phyloP scores from a whole-genome alignment of 495 filamentous ascomycete genomes.

The Articulospora tetracladia region DNA sequence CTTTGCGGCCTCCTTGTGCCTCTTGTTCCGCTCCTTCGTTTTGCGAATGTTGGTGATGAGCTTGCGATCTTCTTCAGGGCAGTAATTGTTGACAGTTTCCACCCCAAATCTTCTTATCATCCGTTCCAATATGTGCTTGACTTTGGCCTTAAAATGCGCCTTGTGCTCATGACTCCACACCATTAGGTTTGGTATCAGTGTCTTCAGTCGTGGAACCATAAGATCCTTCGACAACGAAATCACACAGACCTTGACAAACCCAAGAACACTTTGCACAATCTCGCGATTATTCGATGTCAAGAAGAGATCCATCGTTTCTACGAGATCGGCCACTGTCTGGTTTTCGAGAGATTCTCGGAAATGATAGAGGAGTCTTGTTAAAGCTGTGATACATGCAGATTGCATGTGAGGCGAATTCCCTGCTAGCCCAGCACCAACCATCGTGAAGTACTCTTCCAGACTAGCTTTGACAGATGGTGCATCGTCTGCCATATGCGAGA shows the following conservation, averaged over 20 bases:
- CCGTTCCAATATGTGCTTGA: slow-evolving; percentile 94
- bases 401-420: slow-evolving; percentile 93
- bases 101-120: slow-evolving; percentile 88
- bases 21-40: slow-evolving; percentile 81
- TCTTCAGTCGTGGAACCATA: slow-evolving; percentile 66
- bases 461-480: slow-evolving; percentile 72
- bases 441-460: slow-evolving; percentile 95
- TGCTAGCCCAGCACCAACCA: slow-evolving; percentile 93
- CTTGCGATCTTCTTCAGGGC: slow-evolving; percentile 82
- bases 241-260: slow-evolving; percentile 93
- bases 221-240: slow-evolving; percentile 75
- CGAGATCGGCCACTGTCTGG: slow-evolving; percentile 65
- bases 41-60: slow-evolving; percentile 92
- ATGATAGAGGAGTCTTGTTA: slow-evolving; percentile 87
- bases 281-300: slow-evolving; percentile 92
- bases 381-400: slow-evolving; percentile 85
- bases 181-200: slow-evolving; percentile 84
- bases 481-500: slow-evolving; percentile 77
- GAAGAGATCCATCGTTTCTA: slow-evolving; percentile 91
- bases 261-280: slow-evolving; percentile 87
- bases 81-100: slow-evolving; percentile 67
- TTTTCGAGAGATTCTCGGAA: slow-evolving; percentile 60
- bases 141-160: slow-evolving; percentile 89
- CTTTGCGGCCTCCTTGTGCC: slow-evolving; percentile 69
- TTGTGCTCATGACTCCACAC: slow-evolving; percentile 98